Evolutionary conservation across 2,329 filamentous ascomycete genomes (phyloP), one percentile per base, ranked within the genome.

Genomic region (Paecilomyces dactylethromorphus): DNA sequence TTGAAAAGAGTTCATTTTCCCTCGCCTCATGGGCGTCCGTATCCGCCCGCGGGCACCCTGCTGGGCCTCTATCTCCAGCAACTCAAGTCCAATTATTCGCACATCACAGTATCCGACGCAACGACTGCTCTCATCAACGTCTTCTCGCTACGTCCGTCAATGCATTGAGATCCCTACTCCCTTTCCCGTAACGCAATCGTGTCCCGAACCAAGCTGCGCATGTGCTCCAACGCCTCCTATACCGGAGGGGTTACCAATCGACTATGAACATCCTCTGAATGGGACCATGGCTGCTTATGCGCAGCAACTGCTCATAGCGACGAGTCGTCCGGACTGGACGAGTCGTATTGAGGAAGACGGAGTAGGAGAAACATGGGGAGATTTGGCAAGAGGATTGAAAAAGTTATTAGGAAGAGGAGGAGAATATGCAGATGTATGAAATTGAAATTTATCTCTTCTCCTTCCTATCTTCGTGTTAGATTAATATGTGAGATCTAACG

Each of bases 311-410:
- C 75, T 97, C 10, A 81, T 97, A 13, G 92, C 89, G 62, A 96
- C 92, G 0, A 92, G 91, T 3, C 84, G 86, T 61, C 77, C 82
- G 31, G 90, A 96, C 75, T 97, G 92, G 92, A 79, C 82, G 29
- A 92, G 89, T 68, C 84, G 85, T 59, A 95, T 97, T 62, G 92
- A 96, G 71, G 87, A 96, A 53, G 91, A 95, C 60, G 84, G 87
- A 15, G 71, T 75, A 33, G 71, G 76, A 2, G 71, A 78, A 26
- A 75, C 74, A 13, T 80, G 76, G 76, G 76, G 76, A 7, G 64
- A 66, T 29, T 65, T 82, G 75, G 67, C 84, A 79, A 85, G 87
- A 39, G 87, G 90, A 58, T 72, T 97, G 59, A 93, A 90, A 81
- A 57, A 58, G 65, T 70, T 90, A 35, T 76, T 91, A 62, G 87